Conservation (phyloP, 345 rosid species). For the Camelina hispida region DNA sequence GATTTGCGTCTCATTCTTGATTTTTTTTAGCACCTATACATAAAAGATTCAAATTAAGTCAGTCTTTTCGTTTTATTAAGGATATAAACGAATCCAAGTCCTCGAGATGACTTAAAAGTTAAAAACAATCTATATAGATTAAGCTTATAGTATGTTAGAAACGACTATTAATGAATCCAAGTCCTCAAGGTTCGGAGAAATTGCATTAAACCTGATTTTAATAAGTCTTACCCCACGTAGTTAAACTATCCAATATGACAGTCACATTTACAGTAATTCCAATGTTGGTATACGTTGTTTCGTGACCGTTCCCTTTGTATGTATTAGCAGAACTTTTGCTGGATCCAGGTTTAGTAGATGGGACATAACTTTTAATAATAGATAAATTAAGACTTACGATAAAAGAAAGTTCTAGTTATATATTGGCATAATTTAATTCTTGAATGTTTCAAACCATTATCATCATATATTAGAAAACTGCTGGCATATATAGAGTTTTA, state of each 20-base stretch:
- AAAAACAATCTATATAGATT: background rate
- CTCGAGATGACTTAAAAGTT: background rate
- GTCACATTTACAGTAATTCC: background rate
- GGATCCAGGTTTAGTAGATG: background rate
- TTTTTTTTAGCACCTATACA: background rate
- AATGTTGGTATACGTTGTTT: background rate
- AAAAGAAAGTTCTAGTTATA: background rate
- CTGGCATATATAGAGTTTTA: background rate
- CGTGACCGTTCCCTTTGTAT: background rate
- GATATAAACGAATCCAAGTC: background rate
- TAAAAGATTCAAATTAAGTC: background rate
- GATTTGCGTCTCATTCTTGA: background rate
- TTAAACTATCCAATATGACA: background rate
- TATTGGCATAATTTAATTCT: too few relatives aligned
- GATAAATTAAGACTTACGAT: background rate
- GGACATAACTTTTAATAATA: background rate
- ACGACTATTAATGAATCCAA: background rate
- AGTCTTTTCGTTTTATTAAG: background rate
- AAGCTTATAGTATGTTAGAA: background rate
- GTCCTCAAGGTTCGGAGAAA: slow-evolving; percentile 13
- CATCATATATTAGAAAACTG: background rate
- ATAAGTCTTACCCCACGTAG: background rate
- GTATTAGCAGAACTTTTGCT: background rate
- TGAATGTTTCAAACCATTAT: background rate
- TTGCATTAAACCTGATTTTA: background rate